Conservation (phyloP, 2,329 filamentous ascomycete genomes). For the Nemania sp. region DNA sequence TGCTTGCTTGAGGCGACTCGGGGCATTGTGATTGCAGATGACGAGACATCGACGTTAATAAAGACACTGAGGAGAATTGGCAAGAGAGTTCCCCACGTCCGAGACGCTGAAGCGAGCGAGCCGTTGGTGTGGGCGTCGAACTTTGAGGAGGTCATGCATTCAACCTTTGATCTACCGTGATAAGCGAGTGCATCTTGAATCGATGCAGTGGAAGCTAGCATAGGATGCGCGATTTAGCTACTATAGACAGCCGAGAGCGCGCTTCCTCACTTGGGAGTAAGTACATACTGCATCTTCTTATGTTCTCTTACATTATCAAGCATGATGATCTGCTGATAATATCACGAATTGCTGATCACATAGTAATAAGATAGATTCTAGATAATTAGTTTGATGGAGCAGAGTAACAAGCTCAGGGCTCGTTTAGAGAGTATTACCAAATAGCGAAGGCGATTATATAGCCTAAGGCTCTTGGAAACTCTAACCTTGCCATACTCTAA, state of each 20-base stretch:
- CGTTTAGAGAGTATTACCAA: no score
- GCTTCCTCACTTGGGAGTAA: constrained; percentile 10
- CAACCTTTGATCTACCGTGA: constrained; percentile 26
- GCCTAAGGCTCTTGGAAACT: no score
- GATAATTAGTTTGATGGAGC: not conserved
- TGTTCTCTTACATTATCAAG: not conserved
- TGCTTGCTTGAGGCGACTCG: constrained; percentile 59
- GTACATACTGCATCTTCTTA: not conserved
- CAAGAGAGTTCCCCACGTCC: constrained; percentile 48
- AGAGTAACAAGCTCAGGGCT: no score
- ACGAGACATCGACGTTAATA: constrained; percentile 48
- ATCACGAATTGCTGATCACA: not conserved
- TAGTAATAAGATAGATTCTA: not conserved
- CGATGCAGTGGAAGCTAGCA: not conserved
- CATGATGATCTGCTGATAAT: constrained; percentile 1
- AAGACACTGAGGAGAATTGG: constrained; percentile 50
- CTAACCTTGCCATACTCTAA: no score
- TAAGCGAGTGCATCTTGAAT: not conserved
- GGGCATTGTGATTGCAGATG: constrained; percentile 62
- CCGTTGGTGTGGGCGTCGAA: constrained; percentile 49
- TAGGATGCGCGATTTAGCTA: not conserved
- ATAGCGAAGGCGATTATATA: no score
- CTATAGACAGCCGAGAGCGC: not conserved
- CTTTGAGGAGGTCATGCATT: constrained; percentile 48
- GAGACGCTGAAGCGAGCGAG: constrained; percentile 43